Evolutionary conservation across 1,284 basidiomycete genomes (phyloP).

Genomic region (Schizophyllum commune): DNA sequence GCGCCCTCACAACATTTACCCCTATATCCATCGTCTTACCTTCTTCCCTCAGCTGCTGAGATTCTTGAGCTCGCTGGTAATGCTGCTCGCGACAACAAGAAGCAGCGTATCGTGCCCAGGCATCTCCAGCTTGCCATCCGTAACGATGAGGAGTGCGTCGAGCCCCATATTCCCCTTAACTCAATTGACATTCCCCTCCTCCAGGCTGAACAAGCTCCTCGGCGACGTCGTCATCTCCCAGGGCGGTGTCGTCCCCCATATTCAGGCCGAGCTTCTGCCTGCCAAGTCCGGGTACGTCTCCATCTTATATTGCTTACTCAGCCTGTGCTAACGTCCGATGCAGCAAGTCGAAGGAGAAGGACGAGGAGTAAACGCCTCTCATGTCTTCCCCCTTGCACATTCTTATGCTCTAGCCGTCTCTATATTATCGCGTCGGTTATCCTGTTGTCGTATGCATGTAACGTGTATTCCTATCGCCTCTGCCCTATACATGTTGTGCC

Average conservation of each 20-base stretch:
- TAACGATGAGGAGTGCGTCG: slow-evolving; percentile 73
- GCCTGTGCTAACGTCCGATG: not conserved
- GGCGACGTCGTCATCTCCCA: slow-evolving; percentile 86
- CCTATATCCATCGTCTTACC: not conserved
- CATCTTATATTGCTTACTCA: not conserved
- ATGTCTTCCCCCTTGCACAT: not conserved
- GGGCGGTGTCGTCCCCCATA: slow-evolving; percentile 83
- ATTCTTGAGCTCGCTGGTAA: slow-evolving; percentile 85
- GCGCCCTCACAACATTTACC: too few relatives aligned
- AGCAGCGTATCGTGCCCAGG: slow-evolving; percentile 88
- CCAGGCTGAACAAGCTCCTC: slow-evolving; percentile 64
- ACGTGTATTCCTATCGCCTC: not conserved
- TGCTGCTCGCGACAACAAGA: slow-evolving; percentile 74
- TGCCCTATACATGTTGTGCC: not conserved
- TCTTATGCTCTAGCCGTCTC: not conserved
- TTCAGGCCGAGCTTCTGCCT: slow-evolving; percentile 18
- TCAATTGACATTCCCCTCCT: slow-evolving; percentile 5
- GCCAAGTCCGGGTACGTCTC: not conserved
- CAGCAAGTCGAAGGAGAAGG: not conserved
- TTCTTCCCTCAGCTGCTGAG: slow-evolving; percentile 48
- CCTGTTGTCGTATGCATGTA: not conserved
- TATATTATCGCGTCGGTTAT: not conserved
- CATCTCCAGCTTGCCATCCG: slow-evolving; percentile 88
- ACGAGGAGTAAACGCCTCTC: not conserved
- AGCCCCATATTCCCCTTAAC: slow-evolving; percentile 16